A percentile compares a stretch with the other conserved stretches of the same genome.
Conservation (phyloP, 2,329 filamentous ascomycete genomes). For the Aureobasidium sp. region DNA sequence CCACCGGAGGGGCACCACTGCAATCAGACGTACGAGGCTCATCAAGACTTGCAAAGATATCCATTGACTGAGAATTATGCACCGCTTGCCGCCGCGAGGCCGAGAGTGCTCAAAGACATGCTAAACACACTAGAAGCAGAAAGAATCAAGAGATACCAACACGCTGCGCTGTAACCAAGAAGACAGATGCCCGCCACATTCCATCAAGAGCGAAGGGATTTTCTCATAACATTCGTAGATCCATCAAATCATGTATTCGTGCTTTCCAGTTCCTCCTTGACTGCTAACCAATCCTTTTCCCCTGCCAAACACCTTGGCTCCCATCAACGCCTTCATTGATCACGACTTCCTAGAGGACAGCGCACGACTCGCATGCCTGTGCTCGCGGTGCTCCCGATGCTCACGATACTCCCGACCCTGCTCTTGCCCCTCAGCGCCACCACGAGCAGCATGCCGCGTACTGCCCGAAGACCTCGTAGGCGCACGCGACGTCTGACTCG, state of each 20-base stretch:
- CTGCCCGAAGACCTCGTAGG: constrained; percentile 3
- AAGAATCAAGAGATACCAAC: background rate
- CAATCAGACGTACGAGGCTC: no score
- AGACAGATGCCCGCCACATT: background rate
- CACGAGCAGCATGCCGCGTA: background rate
- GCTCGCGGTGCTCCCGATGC: background rate
- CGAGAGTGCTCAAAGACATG: background rate
- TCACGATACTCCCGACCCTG: background rate
- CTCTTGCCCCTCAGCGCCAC: constrained; percentile 1
- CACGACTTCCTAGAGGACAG: background rate
- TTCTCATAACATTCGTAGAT: background rate
- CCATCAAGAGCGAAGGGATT: background rate
- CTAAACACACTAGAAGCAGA: background rate
- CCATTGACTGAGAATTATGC: background rate
- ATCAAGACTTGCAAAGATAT: no score
- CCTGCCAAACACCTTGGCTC: background rate
- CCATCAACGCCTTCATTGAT: background rate
- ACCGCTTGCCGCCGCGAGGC: background rate
- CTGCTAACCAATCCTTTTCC: background rate
- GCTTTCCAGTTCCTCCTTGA: no score
- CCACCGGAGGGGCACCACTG: no score
- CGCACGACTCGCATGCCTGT: background rate
- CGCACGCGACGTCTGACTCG: background rate
- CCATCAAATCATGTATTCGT: background rate
- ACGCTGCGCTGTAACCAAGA: background rate